Evolutionary conservation across 495 filamentous ascomycete species (phyloP), one percentile per base, ranked within the genome.

Genomic region (Neurospora sp.): DNA sequence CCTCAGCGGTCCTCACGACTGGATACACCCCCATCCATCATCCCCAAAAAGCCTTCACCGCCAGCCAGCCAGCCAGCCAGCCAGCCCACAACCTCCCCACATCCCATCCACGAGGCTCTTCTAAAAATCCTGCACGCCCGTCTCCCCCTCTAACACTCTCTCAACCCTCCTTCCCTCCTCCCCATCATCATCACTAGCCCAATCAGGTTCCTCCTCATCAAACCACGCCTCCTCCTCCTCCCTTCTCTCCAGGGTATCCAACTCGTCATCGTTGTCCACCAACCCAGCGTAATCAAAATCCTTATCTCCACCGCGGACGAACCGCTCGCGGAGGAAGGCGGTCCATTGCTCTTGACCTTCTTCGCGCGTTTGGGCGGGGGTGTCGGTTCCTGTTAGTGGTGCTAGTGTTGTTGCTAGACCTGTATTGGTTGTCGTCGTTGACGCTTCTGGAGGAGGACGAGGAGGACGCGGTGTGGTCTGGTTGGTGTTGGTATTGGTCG

Each of bases 61-160:
- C 44, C 42, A 45, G n/a, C 44, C 7, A 44, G 44, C 18, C 18
- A n/a, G 3, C 18, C 18, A 45, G n/a, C 42, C 18, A 45, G 44
- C 7, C 18, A n/a, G n/a, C n/a, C n/a, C n/a, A n/a, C n/a, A 22
- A 53, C 5, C 4, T 53, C n/a, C 7, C 20, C 20, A 37, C n/a
- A 68, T 27, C 12, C 18, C 22, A 16, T 27, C 65, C 35, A 40
- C 3, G 1, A 20, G 68, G 16, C 70, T 16, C 53, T 7, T 37
- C 87, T 80, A 96, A 72, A 90, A 96, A 80, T 96, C 93, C 78
- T 95, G 92, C 42, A 95, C 83, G 1, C 93, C 93, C 22, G 93
- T 95, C 81, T 95, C 89, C 4, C 92, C 91, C 37, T 80, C 81
- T 20, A 91, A 76, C 31, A 75, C 40, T 41, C 75, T 73, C 18